Percentiles rank a stretch among this genome's conserved stretches.
These are phyloP conservation scores for Batkoa obscura DNA, from an alignment of 371 early-diverging fungal genomes.

Conservation along the genomic window DNA sequence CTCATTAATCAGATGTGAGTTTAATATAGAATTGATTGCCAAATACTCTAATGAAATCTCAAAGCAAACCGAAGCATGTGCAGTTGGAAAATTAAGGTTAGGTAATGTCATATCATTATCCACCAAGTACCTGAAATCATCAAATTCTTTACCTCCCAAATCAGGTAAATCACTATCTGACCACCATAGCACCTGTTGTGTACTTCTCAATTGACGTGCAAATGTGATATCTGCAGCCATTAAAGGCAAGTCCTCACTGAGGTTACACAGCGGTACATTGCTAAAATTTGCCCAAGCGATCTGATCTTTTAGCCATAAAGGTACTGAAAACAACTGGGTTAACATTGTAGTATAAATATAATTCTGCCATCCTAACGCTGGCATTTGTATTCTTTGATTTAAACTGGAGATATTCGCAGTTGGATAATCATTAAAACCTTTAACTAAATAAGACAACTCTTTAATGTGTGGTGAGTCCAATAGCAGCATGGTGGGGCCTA, in stretches of 20 bases:
- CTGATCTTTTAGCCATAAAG: constrained; percentile 50
- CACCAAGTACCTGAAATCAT: constrained; percentile 36
- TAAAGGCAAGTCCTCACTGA: constrained; percentile 54
- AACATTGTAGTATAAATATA: constrained; percentile 45
- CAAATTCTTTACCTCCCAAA: constrained; percentile 75
- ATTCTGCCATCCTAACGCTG: constrained; percentile 74
- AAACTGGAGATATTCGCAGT: constrained; percentile 37
- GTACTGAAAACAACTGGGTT: constrained; percentile 41
- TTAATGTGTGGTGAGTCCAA: constrained; percentile 31
- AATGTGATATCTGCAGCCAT: constrained; percentile 68
- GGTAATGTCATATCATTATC: constrained; percentile 25
- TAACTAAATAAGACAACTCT: constrained; percentile 10
- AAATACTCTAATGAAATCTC: constrained; percentile 67
- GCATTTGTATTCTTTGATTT: constrained; percentile 25
- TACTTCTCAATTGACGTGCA: constrained; percentile 48
- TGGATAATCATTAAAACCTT: constrained; percentile 32
- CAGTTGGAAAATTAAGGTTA: constrained; percentile 53
- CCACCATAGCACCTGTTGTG: constrained; percentile 83
- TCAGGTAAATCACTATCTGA: constrained; percentile 61
- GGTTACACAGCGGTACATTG: constrained; percentile 78
- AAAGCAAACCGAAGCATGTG: constrained; percentile 57
- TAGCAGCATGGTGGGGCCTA: constrained; percentile 49
- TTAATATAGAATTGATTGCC: constrained; percentile 59
- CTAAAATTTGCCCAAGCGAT: constrained; percentile 60
- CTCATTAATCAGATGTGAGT: constrained; percentile 52